phyloP scores from a whole-genome alignment of 768 basidiomycete species.

The Psilocybe cyanescens region DNA sequence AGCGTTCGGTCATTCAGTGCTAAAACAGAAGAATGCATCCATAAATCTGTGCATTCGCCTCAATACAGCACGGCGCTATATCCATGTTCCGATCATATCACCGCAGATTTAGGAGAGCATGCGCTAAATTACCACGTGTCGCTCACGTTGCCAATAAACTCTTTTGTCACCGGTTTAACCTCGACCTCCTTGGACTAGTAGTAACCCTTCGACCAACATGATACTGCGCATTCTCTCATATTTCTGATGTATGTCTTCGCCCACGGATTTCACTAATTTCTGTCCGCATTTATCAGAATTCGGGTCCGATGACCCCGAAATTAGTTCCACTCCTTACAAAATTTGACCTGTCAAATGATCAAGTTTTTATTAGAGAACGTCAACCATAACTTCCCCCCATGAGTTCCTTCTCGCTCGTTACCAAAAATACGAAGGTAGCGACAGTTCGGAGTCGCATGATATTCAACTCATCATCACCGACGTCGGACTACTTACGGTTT shows the following conservation, averaged over 20 bases:
- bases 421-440: slow-evolving; percentile 2
- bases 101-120: neutral
- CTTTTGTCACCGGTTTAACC: neutral
- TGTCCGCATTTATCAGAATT: neutral
- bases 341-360: neutral
- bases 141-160: neutral
- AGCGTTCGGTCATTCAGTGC: too few species aligned
- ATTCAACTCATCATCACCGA: neutral
- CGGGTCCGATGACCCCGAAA: neutral
- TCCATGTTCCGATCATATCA: too few species aligned
- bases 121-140: slow-evolving; percentile 14
- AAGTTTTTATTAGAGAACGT: neutral
- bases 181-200: neutral
- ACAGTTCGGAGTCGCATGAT: slow-evolving; percentile 2
- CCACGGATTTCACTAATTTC: neutral
- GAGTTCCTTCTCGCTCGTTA: neutral
- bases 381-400: neutral
- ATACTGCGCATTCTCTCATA: neutral
- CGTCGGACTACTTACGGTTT: neutral
- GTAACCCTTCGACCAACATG: neutral
- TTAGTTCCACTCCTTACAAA: neutral
- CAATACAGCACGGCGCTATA: too few species aligned
- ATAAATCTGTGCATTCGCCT: too few species aligned
- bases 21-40: too few species aligned
- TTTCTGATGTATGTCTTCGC: neutral